Evolutionary conservation across 257 asterid genomes (phyloP).

Genomic region (Solanum lignicaule): DNA sequence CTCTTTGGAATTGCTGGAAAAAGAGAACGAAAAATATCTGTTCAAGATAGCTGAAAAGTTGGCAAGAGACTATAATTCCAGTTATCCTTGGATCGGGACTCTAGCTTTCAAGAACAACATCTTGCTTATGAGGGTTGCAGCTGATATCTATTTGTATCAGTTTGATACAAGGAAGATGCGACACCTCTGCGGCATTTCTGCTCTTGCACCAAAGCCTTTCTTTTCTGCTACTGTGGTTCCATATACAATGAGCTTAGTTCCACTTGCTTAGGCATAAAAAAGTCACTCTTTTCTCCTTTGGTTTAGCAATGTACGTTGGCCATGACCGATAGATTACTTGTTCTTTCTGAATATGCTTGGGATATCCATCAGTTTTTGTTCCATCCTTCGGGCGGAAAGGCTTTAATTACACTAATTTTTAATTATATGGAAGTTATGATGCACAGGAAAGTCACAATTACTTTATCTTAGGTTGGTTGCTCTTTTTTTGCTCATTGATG

Average conservation of each 20-base stretch:
- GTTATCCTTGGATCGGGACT: constrained; percentile 30
- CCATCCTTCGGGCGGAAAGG: background rate
- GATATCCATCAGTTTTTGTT: background rate
- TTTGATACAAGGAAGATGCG: constrained; percentile 38
- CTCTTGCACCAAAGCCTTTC: constrained; percentile 33
- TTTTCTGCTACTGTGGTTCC: constrained; percentile 45
- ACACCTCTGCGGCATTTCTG: constrained; percentile 21
- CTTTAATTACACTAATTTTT: background rate
- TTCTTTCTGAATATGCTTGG: background rate
- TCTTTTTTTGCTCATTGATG: background rate
- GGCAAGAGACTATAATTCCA: background rate
- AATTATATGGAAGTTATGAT: background rate
- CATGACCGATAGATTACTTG: background rate
- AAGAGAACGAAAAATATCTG: constrained; percentile 10
- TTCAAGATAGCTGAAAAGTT: constrained; percentile 21
- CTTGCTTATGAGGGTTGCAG: constrained; percentile 33
- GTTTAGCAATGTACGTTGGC: background rate
- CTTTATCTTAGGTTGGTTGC: background rate
- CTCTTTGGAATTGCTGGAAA: constrained; percentile 30
- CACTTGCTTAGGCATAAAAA: constrained; percentile 13
- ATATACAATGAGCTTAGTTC: constrained; percentile 53
- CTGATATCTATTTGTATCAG: constrained; percentile 13
- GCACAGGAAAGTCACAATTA: background rate
- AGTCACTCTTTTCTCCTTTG: background rate
- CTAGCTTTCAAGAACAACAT: constrained; percentile 40